Base-by-base conservation (phyloP, 2,329 filamentous ascomycete genomes). In the Trichoderma sp. region DNA sequence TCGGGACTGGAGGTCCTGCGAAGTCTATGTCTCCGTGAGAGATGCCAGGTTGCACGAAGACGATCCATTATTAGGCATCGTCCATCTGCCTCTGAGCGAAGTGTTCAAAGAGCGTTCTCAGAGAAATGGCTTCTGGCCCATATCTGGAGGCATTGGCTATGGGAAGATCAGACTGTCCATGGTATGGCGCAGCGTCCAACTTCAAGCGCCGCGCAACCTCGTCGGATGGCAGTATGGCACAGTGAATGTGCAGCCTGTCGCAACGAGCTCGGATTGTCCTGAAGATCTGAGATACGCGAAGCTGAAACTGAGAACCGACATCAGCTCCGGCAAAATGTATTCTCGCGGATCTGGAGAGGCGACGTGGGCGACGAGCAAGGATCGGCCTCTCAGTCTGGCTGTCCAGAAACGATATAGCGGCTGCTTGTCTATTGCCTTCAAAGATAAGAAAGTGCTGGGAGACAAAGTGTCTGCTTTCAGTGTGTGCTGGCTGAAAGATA, bases 151-250 rank as follows among this genome's bases (percentile, higher is more conserved):
- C 0, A 86, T 93, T n/a, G 92, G 92, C 3, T 92, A 89, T 74
- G 92, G 92, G 1, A 86, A 90, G 55, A 86, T 88, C 50, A 85
- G 92, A 12, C 85, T 94, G 70, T 93, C 91, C 17, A 85, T 94
- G 83, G 89, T 94, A 3, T 94, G 92, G 85, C 87, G 92, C 58
- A 92, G 90, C 70, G 85, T 93, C 3, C 86, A 91, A 71, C 80
- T 92, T 1, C 85, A 91, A 75, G 81, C 90, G 2, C 89, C 90
- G 1, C 82, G 79, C 6, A 84, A 88, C 65, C 79, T 91, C 36
- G 81, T 88, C 1, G 92, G 92, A 2, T 93, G 91, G 91, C 89
- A 92, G 28, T 91, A 90, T 70, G 92, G 92, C 6, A 93, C 92
- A 0, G 77, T 93, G 0, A 88, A 92, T 73, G 82, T 93, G 55